A percentile compares a stretch with the other conserved stretches of the same genome.
Conservation (phyloP, 2,329 filamentous ascomycete species). For the Aspergillus intermedius region DNA sequence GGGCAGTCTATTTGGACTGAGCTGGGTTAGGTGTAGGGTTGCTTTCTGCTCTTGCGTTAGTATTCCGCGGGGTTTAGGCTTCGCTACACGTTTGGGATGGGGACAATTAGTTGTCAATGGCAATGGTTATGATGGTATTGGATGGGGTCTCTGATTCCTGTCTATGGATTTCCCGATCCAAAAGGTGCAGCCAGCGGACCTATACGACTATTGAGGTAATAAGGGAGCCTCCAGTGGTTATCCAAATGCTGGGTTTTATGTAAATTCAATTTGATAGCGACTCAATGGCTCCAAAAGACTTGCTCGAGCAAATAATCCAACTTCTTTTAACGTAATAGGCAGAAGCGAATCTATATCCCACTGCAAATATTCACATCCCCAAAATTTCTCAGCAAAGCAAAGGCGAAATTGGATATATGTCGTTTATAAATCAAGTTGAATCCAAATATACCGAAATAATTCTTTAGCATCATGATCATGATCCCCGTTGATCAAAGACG, state of each 20-base stretch:
- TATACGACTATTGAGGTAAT: too few relatives aligned
- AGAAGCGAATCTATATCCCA: background rate
- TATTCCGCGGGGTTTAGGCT: slow-evolving; percentile 1
- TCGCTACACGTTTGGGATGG: background rate
- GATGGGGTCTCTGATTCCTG: too few relatives aligned
- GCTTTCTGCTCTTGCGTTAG: background rate
- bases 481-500: too few relatives aligned
- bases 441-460: too few relatives aligned
- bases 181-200: too few relatives aligned
- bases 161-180: too few relatives aligned
- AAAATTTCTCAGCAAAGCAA: background rate
- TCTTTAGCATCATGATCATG: too few relatives aligned
- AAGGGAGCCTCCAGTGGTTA: too few relatives aligned
- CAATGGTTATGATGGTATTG: background rate
- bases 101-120: background rate
- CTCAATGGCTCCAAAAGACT: background rate
- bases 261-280: background rate
- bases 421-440: background rate
- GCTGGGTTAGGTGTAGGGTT: background rate
- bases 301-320: background rate
- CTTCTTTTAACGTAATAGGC: background rate
- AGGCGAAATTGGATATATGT: background rate
- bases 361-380: background rate
- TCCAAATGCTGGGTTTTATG: too few relatives aligned
- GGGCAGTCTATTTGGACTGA: background rate